A percentile compares a stretch with the other conserved stretches of the same genome.
Evolutionary conservation across 352 stramenopile species (phyloP).

Genomic region (Saprolegnia parasitica): DNA sequence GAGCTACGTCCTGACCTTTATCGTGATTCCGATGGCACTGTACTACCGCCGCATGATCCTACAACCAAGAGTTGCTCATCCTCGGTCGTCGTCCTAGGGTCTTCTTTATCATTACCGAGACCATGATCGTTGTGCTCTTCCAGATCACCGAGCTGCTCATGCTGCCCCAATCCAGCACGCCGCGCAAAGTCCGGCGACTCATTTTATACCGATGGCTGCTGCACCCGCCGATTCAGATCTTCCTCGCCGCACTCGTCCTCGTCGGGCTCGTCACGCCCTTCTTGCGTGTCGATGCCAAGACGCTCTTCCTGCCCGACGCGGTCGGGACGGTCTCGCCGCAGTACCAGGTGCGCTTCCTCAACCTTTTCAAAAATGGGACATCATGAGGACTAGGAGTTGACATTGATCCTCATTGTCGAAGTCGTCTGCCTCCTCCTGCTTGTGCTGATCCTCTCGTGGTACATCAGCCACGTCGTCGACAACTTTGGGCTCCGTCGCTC

Average conservation of each 20-base stretch:
- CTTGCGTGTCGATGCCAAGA: neutral
- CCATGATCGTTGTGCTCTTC: slow-evolving; percentile 13
- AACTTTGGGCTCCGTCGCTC: slow-evolving; percentile 14
- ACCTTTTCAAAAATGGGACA: neutral
- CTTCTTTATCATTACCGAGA: slow-evolving; percentile 12
- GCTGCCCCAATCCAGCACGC: slow-evolving; percentile 7
- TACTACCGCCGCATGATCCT: too few species aligned
- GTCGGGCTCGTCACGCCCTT: neutral
- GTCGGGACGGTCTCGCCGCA: neutral
- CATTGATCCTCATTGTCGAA: neutral
- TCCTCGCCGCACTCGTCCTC: neutral
- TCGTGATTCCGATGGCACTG: neutral
- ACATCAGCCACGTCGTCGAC: slow-evolving; percentile 14
- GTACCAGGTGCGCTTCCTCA: neutral
- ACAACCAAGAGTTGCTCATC: too few species aligned
- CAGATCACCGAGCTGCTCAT: slow-evolving; percentile 13
- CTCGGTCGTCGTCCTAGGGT: neutral
- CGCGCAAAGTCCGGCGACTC: slow-evolving; percentile 9
- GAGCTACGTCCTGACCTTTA: neutral
- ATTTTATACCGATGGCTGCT: slow-evolving; percentile 3
- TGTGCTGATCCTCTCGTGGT: neutral
- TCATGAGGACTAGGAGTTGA: neutral
- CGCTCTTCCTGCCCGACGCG: neutral
- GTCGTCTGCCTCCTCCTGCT: neutral
- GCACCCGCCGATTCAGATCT: slow-evolving; percentile 1